phyloP scores from a whole-genome alignment of 495 filamentous ascomycete species.

The Penicillium psychrofluorescens region DNA sequence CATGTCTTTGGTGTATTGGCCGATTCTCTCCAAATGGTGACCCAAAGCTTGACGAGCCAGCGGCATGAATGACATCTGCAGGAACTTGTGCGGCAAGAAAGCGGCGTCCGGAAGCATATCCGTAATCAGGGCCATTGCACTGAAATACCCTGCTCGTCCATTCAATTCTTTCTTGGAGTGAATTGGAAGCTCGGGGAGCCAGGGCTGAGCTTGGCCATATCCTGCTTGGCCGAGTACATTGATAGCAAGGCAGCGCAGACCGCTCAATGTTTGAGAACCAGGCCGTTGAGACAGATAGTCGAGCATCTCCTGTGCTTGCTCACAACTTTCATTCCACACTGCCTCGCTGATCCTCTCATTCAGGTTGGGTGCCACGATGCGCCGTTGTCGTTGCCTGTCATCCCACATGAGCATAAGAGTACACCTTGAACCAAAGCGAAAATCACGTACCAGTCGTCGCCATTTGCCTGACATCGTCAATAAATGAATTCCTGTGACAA shows the following conservation, averaged over 20 bases:
- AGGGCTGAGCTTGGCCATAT: conserved; percentile 25
- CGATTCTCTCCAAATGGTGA: conserved; percentile 10
- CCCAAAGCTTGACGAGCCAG: conserved; percentile 19
- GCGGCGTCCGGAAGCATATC: conserved; percentile 22
- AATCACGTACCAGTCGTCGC: conserved; percentile 13
- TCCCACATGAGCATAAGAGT: neutral
- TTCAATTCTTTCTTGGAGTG: conserved; percentile 2
- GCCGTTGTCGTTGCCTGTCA: conserved; percentile 30
- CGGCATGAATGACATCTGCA: conserved; percentile 25
- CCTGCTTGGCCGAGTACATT: conserved; percentile 34
- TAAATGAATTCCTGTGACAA: neutral
- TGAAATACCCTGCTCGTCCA: conserved; percentile 24
- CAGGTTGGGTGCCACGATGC: conserved; percentile 29
- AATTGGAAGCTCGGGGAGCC: conserved; percentile 11
- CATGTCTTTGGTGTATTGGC: conserved; percentile 21
- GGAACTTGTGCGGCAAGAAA: conserved; percentile 16
- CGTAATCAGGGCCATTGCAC: conserved; percentile 22
- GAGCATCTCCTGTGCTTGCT: conserved; percentile 13
- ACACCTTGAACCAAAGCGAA: neutral
- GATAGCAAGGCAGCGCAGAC: conserved; percentile 26
- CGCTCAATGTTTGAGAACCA: conserved; percentile 13
- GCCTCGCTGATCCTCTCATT: conserved; percentile 29
- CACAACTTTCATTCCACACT: conserved; percentile 28
- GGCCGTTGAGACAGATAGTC: conserved; percentile 14
- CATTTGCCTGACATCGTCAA: conserved; percentile 6